Conservation (phyloP, 139 green algal species). For the Gonium pectorale region DNA sequence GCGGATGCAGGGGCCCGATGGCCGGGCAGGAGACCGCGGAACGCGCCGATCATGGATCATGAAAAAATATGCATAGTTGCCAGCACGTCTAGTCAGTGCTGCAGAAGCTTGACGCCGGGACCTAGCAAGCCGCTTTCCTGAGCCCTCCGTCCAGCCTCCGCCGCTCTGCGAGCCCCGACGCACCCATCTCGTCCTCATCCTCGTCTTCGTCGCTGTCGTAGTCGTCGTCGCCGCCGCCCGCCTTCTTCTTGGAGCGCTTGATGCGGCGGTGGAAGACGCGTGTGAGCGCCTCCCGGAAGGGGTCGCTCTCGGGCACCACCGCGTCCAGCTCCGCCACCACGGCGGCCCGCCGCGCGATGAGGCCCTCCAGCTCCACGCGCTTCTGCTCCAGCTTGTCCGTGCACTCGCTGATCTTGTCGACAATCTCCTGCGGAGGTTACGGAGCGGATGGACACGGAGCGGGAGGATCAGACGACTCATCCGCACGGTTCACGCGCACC, state of each 20-base stretch:
- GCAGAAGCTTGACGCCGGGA: too few relatives aligned
- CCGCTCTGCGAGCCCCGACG: too few relatives aligned
- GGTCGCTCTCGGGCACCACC: conserved; percentile 58
- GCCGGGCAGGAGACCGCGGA: too few relatives aligned
- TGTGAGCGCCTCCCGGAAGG: conserved; percentile 72
- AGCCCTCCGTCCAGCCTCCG: too few relatives aligned
- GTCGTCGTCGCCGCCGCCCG: conserved; percentile 46
- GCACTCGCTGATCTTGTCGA: conserved; percentile 62
- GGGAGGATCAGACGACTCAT: too few relatives aligned
- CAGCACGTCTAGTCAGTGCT: too few relatives aligned
- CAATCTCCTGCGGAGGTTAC: conserved; percentile 64
- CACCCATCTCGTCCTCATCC: conserved; percentile 54
- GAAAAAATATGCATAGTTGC: too few relatives aligned
- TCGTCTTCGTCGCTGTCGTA: conserved; percentile 58
- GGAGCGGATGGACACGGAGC: too few relatives aligned
- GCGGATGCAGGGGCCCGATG: too few relatives aligned
- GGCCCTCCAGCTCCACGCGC: conserved; percentile 61
- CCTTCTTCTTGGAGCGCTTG: conserved; percentile 81
- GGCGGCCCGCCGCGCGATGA: conserved; percentile 54
- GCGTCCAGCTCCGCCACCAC: conserved; percentile 60
- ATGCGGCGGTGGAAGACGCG: conserved; percentile 82
- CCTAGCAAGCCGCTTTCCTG: too few relatives aligned
- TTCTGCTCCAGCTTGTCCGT: conserved; percentile 67
- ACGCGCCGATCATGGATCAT: too few relatives aligned
- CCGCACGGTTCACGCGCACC: too few relatives aligned